Base-by-base conservation (phyloP, 1,139 yeast genomes). In the Geotrichum klebahnii region DNA sequence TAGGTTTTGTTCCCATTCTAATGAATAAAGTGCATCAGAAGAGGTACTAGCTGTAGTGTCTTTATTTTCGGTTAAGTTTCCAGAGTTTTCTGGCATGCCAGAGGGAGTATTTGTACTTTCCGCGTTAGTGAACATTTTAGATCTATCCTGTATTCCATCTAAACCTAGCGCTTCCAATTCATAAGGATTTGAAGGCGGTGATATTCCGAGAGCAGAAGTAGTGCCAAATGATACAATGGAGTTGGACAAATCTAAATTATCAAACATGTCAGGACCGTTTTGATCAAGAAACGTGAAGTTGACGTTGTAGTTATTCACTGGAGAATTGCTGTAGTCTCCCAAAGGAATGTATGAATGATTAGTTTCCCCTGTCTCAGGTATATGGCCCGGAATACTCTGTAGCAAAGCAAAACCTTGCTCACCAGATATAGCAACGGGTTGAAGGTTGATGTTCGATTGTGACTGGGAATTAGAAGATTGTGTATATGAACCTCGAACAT, bases 1-100 rank as follows among this genome's bases (percentile, higher is more conserved):
- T 23, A 59, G 49, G 20, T 52, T 61, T 14, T 52, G 53, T 38
- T 59, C 62, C 16, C 37, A 44, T 31, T 53, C 51, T 29, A 46
- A 16, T 5, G 50, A 53, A 16, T 44, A 51, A 23, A 41, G 26
- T 10, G 32, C 35, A 3, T 49, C 50, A 1, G 44, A 17, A 10
- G 39, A 33, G 3, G 39, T 14, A 22, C 31, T 6, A 3, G 41
- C 29, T 6, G 36, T 14, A 12, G 10, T 8, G 36, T 33, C 16
- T n/a, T 33, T n/a, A 17, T 33, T 6, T 9, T 6, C 16, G 36
- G n/a, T n/a, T n/a, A n/a, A n/a, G n/a, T 12, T 9, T 23, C 4
- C 3, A 6, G 6, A 24, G 23, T 32, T 5, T 20, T 16, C 8
- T 31, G 44, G 16, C 12, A 10, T 12, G 14, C 16, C 14, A 5